These are phyloP conservation scores for Ammopiptanthus mongolicus DNA, from an alignment of 306 rosid species.

Conservation along the genomic window DNA sequence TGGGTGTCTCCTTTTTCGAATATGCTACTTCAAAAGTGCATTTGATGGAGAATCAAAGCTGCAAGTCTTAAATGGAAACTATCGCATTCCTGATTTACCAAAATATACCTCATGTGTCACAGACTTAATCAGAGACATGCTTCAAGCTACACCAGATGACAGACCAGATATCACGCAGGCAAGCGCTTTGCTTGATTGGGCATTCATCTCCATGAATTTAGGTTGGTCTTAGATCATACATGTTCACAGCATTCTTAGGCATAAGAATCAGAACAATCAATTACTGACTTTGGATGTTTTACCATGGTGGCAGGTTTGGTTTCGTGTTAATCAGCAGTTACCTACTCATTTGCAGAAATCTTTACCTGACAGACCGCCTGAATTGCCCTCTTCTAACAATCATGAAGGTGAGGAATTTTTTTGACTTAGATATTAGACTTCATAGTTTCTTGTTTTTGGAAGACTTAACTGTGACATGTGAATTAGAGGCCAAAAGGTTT, in stretches of 20 bases:
- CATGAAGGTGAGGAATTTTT: constrained; percentile 54
- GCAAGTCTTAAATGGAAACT: constrained; percentile 94
- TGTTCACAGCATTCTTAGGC: constrained; percentile 51
- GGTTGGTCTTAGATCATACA: constrained; percentile 96
- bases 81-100: constrained; percentile 89
- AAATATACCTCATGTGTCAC: constrained; percentile 59
- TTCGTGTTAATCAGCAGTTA: constrained; percentile 83
- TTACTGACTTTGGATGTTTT: constrained; percentile 35
- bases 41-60: constrained; percentile 98
- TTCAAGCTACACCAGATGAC: constrained; percentile 87
- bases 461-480: background rate
- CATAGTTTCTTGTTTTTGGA: background rate
- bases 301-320: constrained; percentile 72
- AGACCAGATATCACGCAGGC: constrained; percentile 99
- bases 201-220: constrained; percentile 99
- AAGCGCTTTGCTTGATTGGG: constrained; percentile 99
- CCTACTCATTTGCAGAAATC: constrained; percentile 82
- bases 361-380: constrained; percentile 81
- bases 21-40: constrained; percentile 93
- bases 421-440: background rate
- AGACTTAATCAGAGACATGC: constrained; percentile 88
- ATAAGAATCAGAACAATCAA: constrained; percentile 34
- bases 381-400: constrained; percentile 36
- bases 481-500: background rate
- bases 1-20: constrained; percentile 95